Conservation (phyloP, 2,329 filamentous ascomycete species). For the Cercospora sesami region DNA sequence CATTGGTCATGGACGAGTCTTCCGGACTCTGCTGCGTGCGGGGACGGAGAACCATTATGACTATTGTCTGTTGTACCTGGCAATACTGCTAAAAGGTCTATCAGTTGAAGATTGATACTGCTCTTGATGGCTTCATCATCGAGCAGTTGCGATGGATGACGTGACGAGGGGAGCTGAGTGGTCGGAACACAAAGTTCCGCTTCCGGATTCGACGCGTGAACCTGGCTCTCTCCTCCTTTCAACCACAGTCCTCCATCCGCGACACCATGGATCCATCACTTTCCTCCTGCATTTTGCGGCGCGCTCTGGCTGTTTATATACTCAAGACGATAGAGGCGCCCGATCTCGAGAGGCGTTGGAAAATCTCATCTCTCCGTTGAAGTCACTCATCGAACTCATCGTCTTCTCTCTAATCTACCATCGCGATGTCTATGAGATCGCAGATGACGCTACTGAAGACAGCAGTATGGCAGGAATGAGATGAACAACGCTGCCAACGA, state of each 20-base stretch:
- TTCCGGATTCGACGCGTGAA: neutral
- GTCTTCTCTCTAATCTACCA: slow-evolving; percentile 16
- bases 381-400: slow-evolving; percentile 14
- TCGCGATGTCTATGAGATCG: neutral
- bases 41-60: slow-evolving; percentile 10
- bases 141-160: neutral
- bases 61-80: slow-evolving; percentile 1
- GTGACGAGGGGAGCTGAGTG: slow-evolving; percentile 1
- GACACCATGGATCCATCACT: slow-evolving; percentile 9
- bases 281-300: slow-evolving; percentile 8
- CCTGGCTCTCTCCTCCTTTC: slow-evolving; percentile 4
- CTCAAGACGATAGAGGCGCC: slow-evolving; percentile 9
- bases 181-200: slow-evolving; percentile 4
- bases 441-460: neutral
- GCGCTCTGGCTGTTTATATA: slow-evolving; percentile 13
- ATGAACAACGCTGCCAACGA: slow-evolving; percentile 17
- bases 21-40: slow-evolving; percentile 30
- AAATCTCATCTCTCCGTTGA: slow-evolving; percentile 18
- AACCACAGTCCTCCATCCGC: slow-evolving; percentile 8
- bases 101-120: neutral
- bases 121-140: neutral
- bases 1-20: slow-evolving; percentile 40
- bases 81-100: neutral
- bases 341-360: slow-evolving; percentile 9
- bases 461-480: slow-evolving; percentile 10